phyloP scores from a whole-genome alignment of 345 rosid genomes.

The Raphanus sativus region DNA sequence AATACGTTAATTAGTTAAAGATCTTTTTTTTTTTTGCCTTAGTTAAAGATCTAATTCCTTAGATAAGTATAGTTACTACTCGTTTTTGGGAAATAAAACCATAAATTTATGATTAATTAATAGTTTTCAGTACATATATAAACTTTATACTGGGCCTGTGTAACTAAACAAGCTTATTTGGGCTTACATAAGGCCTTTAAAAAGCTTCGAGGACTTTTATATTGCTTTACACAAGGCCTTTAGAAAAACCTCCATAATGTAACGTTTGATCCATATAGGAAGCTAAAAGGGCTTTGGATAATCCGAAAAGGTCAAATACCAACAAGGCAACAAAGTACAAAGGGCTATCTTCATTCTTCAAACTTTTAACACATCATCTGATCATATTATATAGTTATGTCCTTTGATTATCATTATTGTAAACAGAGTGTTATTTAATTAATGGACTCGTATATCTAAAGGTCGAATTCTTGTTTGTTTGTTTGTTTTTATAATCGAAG shows the following conservation, averaged over 20 bases:
- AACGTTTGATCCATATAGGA: neutral
- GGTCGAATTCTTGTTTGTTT: neutral
- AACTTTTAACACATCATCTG: neutral
- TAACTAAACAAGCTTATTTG: neutral
- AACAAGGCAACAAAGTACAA: no score
- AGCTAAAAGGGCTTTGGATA: neutral
- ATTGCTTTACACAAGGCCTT: no score
- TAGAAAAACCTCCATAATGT: no score
- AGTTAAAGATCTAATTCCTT: no score
- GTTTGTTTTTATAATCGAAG: neutral
- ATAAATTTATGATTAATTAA: neutral
- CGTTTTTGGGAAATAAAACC: neutral
- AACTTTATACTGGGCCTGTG: neutral
- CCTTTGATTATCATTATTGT: neutral
- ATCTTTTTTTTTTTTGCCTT: no score
- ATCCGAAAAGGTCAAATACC: conserved; percentile 1
- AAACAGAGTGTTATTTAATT: neutral
- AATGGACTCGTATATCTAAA: neutral
- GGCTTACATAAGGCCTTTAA: neutral
- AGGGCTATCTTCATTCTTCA: conserved; percentile 10
- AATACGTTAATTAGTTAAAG: no score
- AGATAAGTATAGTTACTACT: neutral
- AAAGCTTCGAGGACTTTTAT: no score
- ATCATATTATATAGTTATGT: neutral
- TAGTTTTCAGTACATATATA: neutral